Conservation (phyloP, 202 grass and related monocot genomes). For the Elaeis oleifera region DNA sequence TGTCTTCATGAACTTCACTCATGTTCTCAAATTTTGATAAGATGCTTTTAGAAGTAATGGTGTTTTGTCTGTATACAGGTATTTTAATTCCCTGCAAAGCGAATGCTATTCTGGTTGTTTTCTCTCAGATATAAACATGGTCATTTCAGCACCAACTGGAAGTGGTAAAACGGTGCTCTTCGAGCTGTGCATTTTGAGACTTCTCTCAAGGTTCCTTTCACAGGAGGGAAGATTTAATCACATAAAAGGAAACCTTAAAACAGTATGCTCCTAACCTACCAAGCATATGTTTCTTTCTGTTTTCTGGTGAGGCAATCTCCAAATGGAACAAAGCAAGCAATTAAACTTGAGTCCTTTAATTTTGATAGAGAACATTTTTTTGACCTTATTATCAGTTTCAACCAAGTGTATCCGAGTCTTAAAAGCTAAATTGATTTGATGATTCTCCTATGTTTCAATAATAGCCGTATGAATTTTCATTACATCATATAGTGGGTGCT, state of each 20-base stretch:
- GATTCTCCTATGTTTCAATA: too few relatives aligned
- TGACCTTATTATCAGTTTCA: too few relatives aligned
- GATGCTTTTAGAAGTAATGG: neutral
- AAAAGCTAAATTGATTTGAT: too few relatives aligned
- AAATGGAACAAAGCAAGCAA: too few relatives aligned
- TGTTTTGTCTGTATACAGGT: slow-evolving; percentile 41
- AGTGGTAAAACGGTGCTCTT: slow-evolving; percentile 93
- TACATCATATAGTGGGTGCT: too few relatives aligned
- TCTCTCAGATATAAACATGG: slow-evolving; percentile 80
- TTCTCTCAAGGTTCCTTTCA: slow-evolving; percentile 76
- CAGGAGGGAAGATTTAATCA: slow-evolving; percentile 62
- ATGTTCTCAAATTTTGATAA: neutral
- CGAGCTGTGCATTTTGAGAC: slow-evolving; percentile 87
- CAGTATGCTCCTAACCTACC: slow-evolving; percentile 37
- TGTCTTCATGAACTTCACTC: neutral
- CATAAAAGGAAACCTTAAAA: slow-evolving; percentile 68
- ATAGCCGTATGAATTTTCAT: too few relatives aligned
- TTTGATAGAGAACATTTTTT: too few relatives aligned
- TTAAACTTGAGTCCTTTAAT: too few relatives aligned
- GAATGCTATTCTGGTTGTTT: slow-evolving; percentile 78
- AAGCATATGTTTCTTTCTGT: too few relatives aligned
- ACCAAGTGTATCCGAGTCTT: too few relatives aligned
- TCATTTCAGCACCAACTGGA: slow-evolving; percentile 94
- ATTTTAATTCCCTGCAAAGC: slow-evolving; percentile 95
- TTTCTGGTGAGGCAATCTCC: too few relatives aligned